Conservation (phyloP, 768 basidiomycete species). For the Leccinum imitatum region DNA sequence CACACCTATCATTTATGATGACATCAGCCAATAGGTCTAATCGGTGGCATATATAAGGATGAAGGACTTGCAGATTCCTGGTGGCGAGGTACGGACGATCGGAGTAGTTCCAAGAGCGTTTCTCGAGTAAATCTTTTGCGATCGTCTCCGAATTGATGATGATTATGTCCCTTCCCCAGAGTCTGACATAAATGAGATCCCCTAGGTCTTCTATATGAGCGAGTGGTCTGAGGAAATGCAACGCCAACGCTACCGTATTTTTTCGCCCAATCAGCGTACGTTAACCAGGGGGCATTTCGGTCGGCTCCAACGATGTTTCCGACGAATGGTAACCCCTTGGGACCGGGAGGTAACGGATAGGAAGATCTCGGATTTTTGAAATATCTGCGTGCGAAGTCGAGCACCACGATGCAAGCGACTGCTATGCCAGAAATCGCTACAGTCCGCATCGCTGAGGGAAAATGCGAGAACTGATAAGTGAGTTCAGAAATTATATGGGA, state of each 20-base stretch:
- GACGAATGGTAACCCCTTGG: slow-evolving; percentile 35
- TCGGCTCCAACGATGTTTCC: slow-evolving; percentile 39
- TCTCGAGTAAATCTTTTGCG: slow-evolving; percentile 47
- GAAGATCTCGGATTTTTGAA: slow-evolving; percentile 2
- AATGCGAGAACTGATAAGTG: not conserved
- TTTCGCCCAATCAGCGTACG: slow-evolving; percentile 40
- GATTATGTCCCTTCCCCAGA: slow-evolving; percentile 45
- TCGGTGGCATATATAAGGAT: not conserved
- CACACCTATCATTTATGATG: slow-evolving; percentile 12
- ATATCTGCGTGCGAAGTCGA: slow-evolving; percentile 11
- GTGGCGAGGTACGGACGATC: slow-evolving; percentile 42
- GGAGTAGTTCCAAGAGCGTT: slow-evolving; percentile 48
- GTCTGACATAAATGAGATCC: slow-evolving; percentile 47
- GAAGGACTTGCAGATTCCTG: slow-evolving; percentile 8
- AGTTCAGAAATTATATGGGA: not conserved
- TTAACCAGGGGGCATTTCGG: slow-evolving; percentile 33
- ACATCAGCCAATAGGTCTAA: not conserved
- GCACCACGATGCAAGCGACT: slow-evolving; percentile 7
- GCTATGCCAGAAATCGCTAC: slow-evolving; percentile 3
- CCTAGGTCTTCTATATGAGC: slow-evolving; percentile 26
- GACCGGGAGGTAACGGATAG: slow-evolving; percentile 38
- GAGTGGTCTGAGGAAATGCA: not conserved
- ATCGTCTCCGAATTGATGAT: slow-evolving; percentile 46
- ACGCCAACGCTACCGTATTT: slow-evolving; percentile 30
- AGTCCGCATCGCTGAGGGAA: slow-evolving; percentile 8